Percentiles rank a stretch among this genome's conserved stretches.
Conservation (phyloP, 208 protist genomes). For the Leishmania gerbilli region DNA sequence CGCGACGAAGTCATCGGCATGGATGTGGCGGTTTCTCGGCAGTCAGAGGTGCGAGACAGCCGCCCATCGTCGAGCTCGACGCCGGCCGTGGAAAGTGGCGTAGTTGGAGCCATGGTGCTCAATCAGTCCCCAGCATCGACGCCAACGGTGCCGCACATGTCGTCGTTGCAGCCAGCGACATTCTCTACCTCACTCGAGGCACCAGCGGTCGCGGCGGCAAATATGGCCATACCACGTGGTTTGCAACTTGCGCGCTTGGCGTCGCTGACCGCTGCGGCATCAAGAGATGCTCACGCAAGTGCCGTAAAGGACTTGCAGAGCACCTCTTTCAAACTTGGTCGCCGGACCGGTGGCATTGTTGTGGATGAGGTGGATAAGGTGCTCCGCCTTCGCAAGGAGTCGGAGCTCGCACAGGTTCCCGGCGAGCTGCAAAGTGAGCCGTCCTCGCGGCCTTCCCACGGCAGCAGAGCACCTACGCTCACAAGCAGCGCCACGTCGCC, state of each 20-base stretch:
- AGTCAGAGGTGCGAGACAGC: neutral
- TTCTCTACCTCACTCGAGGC: neutral
- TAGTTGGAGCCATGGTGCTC: neutral
- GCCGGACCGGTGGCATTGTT: slow-evolving; percentile 18
- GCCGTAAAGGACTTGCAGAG: neutral
- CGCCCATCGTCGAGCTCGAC: neutral
- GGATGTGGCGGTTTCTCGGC: neutral
- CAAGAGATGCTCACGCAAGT: neutral
- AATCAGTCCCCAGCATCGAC: neutral
- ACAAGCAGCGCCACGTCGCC: neutral
- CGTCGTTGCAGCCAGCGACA: neutral
- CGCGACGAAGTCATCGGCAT: neutral
- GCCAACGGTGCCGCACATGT: neutral
- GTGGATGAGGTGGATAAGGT: slow-evolving; percentile 40
- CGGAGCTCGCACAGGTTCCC: neutral
- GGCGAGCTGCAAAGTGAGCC: neutral
- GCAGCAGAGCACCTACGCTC: neutral
- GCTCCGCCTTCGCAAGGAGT: slow-evolving; percentile 19
- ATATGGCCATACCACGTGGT: neutral
- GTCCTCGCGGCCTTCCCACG: neutral
- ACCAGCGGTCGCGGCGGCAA: neutral
- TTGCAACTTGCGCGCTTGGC: neutral
- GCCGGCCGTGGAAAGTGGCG: neutral
- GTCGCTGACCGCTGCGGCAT: neutral
- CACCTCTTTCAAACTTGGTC: neutral